Base-by-base conservation (phyloP, 345 rosid genomes). In the Arabidopsis arenosa region DNA sequence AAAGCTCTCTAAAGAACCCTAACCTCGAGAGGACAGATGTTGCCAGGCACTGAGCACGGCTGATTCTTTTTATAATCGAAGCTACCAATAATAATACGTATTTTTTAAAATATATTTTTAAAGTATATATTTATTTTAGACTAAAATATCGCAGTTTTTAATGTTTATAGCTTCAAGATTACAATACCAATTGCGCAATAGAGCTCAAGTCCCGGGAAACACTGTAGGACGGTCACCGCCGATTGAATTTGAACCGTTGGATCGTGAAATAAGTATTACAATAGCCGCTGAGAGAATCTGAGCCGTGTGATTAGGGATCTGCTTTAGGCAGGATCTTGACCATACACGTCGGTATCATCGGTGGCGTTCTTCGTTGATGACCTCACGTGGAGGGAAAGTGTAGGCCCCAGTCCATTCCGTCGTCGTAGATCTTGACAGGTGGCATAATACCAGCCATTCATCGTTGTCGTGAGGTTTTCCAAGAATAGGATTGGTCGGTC, bases 221-320 rank as follows among this genome's bases (percentile, higher is more conserved):
- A 78, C 81, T 59, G 77, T 49, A 79, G 92, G 97, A 77, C 91
- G 96, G 94, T 88, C 66, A 79, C 98, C 96, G 98, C 86, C 93
- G 26, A 70, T 54, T 52, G 23, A 35, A 75, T 58, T 0, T 12
- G 1, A 78, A 59, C 89, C 89, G 85, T 87, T 69, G 70, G 92
- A 89, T 90, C 35, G 26, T 11, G 9, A 47, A 56, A 68, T 58
- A 66, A 39, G 76, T 78, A 78, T 65, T 66, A 59, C 26, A 78
- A 72, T 79, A 66, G 84, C 86, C 89, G 85, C 70, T 85, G 75
- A 68, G 81, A 53, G 44, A 73, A 79, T 81, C 60, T 5, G 35
- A 72, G 58, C 88, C 96, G 90, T 84, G 72, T 82, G 85, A 84
- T 37, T 69, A 68, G 77, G 66, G 68, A 73, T 84, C 79, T 49